A percentile compares a stretch with the other conserved stretches of the same genome.
Evolutionary conservation across 371 early-diverging fungal genomes (phyloP).

Genomic region (Furculomyces boomerangus): DNA sequence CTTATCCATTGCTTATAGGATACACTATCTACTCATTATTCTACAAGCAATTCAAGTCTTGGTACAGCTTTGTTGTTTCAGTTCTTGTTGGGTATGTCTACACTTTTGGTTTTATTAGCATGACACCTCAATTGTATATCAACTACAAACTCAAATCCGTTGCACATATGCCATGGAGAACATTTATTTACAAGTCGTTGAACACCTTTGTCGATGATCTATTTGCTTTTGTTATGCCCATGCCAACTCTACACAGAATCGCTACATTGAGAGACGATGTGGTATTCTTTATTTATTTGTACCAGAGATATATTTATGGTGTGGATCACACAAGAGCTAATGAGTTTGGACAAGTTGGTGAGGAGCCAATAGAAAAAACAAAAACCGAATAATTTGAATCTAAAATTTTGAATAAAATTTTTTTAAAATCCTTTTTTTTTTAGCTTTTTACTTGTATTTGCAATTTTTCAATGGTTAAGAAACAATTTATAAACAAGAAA

Average conservation of each 20-base stretch:
- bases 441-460: too few species aligned
- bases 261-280: conserved; percentile 84
- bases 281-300: conserved; percentile 71
- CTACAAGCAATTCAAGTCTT: conserved; percentile 75
- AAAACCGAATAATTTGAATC: too few species aligned
- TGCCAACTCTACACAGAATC: conserved; percentile 84
- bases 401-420: too few species aligned
- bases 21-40: conserved; percentile 71
- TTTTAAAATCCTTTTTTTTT: too few species aligned
- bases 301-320: conserved; percentile 74
- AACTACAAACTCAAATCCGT: conserved; percentile 83
- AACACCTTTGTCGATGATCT: conserved; percentile 90
- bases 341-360: conserved; percentile 81
- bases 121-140: conserved; percentile 87
- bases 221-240: conserved; percentile 88
- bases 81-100: conserved; percentile 76
- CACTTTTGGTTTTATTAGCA: conserved; percentile 76
- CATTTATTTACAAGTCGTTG: conserved; percentile 84
- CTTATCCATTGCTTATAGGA: conserved; percentile 59
- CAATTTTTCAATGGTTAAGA: conserved; percentile 64
- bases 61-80: conserved; percentile 78
- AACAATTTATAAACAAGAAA: conserved; percentile 74
- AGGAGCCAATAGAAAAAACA: conserved; percentile 8
- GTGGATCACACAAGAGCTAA: conserved; percentile 73
- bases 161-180: conserved; percentile 87